These are phyloP conservation scores for Linnemannia elongata DNA, from an alignment of 192 early-diverging fungal species.

Conservation along the genomic window DNA sequence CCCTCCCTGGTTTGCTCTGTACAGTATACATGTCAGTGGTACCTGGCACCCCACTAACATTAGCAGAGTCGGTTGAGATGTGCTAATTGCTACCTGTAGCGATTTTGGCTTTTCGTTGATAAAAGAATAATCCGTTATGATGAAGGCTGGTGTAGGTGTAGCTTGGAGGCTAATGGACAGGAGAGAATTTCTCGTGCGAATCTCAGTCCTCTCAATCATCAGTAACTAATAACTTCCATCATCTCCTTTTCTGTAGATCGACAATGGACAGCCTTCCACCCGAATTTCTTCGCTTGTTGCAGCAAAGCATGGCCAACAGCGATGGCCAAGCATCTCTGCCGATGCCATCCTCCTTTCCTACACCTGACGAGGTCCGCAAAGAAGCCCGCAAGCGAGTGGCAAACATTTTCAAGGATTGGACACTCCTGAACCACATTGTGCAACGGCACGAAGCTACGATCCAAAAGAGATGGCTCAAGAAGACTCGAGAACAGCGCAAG, in stretches of 20 bases:
- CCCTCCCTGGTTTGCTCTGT: constrained; percentile 8
- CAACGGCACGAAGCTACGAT: constrained; percentile 34
- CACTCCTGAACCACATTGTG: constrained; percentile 34
- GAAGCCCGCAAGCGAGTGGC: constrained; percentile 19
- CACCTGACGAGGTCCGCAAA: constrained; percentile 19
- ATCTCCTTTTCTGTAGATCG: background rate
- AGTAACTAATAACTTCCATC: background rate
- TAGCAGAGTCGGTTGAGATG: background rate
- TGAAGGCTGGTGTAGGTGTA: background rate
- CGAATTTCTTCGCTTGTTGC: background rate
- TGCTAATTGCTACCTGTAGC: background rate
- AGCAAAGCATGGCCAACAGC: constrained; percentile 1
- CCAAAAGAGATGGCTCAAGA: constrained; percentile 40
- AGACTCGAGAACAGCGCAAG: constrained; percentile 32
- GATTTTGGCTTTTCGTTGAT: background rate
- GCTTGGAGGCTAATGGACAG: background rate
- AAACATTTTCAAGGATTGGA: constrained; percentile 44
- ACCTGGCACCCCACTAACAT: background rate
- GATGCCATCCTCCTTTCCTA: constrained; percentile 32
- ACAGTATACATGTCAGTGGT: background rate
- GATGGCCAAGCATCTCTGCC: constrained; percentile 11
- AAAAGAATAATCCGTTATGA: background rate
- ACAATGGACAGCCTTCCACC: constrained; percentile 7
- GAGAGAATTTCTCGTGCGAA: background rate
- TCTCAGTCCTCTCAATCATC: background rate